Base-by-base conservation (phyloP, 192 early-diverging fungal genomes). In the Powellomyces hirtus region DNA sequence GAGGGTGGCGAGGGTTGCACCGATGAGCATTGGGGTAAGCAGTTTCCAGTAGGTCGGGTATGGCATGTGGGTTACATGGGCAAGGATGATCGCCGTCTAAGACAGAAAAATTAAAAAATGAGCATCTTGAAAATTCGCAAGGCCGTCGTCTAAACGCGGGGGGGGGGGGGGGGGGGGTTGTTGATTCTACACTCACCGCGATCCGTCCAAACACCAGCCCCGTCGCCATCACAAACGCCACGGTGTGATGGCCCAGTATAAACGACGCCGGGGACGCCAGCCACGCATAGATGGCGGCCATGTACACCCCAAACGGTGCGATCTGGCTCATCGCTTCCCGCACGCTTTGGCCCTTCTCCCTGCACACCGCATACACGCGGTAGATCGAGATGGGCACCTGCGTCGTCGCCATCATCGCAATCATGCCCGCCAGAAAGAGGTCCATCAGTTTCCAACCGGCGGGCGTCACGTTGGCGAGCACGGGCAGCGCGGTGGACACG, bases 41-140 rank as follows among this genome's bases (percentile, higher is more conserved):
- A 93, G 81, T 26, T 89, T 86, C 14, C 90, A 91, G 78, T 88
- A 96, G 66, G 82, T 87, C 38, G 94, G 94, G 79, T 90, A 96
- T 29, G 75, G 69, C 70, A 80, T 85, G 77, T 92, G 90, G 30
- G 91, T 92, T 40, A 96, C 82, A 59, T 96, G 94, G 27, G 91
- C 89, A 74, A 96, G 74, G 58, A 96, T 93, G 57, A 96, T 94
- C 66, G 93, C 91, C 66, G 91, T 90, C 60, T 57, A 66, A 20
- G 34, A 31, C n/a, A 31, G 33, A 38, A 14, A n/a, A 35, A 11
- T n/a, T 26, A 35, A 42, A 20, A 65, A 50, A 0, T 1, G 37
- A 49, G 46, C n/a, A 6, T n/a, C n/a, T 49, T 49, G 2, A 14
- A 49, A 16, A 49, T 49, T 14, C n/a, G 46, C 46, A 49, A 49